A percentile compares a stretch with the other conserved stretches of the same genome.
Evolutionary conservation across 208 protist species (phyloP).

Genomic region (Trichomonas tenax): DNA sequence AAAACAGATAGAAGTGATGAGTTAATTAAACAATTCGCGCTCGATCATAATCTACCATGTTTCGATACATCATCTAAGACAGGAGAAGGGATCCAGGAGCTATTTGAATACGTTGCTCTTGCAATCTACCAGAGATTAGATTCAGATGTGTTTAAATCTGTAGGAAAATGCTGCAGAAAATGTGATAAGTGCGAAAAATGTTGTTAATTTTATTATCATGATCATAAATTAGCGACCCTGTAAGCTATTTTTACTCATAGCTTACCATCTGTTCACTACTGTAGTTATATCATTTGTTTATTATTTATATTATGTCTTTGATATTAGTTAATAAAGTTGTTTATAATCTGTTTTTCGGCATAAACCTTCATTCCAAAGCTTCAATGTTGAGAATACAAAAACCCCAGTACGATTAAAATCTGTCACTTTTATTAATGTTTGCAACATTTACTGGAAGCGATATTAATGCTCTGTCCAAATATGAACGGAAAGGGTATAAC

Average conservation of each 20-base stretch:
- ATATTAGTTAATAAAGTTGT: too few species aligned
- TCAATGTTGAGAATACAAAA: too few species aligned
- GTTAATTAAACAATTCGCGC: background rate
- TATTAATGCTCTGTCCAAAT: background rate
- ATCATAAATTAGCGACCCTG: too few species aligned
- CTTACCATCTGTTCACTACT: too few species aligned
- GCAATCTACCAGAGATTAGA: background rate
- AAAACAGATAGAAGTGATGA: background rate
- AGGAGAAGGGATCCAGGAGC: background rate
- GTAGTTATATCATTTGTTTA: too few species aligned
- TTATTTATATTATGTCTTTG: too few species aligned
- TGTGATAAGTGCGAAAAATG: background rate
- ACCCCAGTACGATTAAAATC: too few species aligned
- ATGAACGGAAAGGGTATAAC: background rate
- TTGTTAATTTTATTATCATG: background rate
- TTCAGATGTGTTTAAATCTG: background rate
- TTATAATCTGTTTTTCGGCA: too few species aligned
- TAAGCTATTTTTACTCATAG: too few species aligned
- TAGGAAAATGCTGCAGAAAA: background rate
- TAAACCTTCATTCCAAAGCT: too few species aligned
- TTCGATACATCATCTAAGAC: background rate
- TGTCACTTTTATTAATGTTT: background rate
- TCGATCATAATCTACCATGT: background rate
- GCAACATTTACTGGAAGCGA: background rate
- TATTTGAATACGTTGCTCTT: background rate